Base-by-base conservation (phyloP, 495 filamentous ascomycete genomes). In the Hypomontagnella submonticulosa region DNA sequence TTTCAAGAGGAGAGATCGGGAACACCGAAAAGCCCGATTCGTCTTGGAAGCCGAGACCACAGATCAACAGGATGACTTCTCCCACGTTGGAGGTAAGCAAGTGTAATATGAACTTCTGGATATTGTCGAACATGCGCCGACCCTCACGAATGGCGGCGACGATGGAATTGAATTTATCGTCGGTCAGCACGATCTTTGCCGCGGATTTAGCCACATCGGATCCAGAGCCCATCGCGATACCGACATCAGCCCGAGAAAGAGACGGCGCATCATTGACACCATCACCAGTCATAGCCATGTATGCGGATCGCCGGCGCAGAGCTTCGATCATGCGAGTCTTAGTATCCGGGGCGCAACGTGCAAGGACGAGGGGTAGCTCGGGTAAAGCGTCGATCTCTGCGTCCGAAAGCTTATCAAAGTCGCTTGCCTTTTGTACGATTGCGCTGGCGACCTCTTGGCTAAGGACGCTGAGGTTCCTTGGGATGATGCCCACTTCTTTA, bases 141-240 rank as follows among this genome's bases (percentile, higher is more conserved):
- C 90, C 90, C 72, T 92, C 89, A 51, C 87, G 84, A 59, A 92
- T 86, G 4, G 89, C 89, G 18, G 85, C 87, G 2, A 92, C 88
- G 64, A 93, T 93, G 10, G 83, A 87, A 30, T 90, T 89, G 74
- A 95, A 95, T 73, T 96, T 94, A 75, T 96, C 92, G 74, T 95
- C 91, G 0, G 92, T 93, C 16, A 96, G 78, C 9, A 96, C 91
- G 71, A 96, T 92, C 73, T 93, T 92, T 3, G 92, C 88, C 1
- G 92, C 92, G 33, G 90, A 90, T 72, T 93, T 96, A 20, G 92
- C 92, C n/a, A 96, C 92, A 63, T 96, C 93, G 19, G 89, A 92
- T 4, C 92, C 93, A 42, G 88, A 85, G 11, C 91, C 91, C 90
- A 94, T 93, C 16, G 91, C 91, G 58, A 95, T 95, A 23, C 91